phyloP scores from a whole-genome alignment of 192 early-diverging fungal genomes.

The Borealophlyctis nickersoniae region DNA sequence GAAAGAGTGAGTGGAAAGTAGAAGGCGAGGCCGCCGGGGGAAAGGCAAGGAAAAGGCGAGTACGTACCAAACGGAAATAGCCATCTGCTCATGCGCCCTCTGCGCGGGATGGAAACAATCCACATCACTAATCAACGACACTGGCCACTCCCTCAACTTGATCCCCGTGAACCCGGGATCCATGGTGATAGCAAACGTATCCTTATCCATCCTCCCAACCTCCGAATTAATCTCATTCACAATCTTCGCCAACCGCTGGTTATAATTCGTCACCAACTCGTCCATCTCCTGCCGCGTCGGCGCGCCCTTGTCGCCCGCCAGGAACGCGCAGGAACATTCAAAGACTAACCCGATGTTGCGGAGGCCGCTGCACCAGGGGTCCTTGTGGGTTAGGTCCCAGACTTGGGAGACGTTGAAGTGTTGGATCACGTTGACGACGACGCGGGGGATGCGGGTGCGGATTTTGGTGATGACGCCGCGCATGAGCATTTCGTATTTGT shows the following conservation, averaged over 20 bases:
- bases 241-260: constrained; percentile 38
- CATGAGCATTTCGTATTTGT: constrained; percentile 10
- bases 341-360: constrained; percentile 27
- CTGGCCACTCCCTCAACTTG: constrained; percentile 35
- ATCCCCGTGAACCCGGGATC: constrained; percentile 38
- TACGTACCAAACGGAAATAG: constrained; percentile 17
- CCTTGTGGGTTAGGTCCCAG: constrained; percentile 30
- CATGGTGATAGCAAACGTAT: constrained; percentile 44
- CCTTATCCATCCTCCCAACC: constrained; percentile 25
- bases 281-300: constrained; percentile 44
- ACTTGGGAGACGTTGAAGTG: constrained; percentile 35
- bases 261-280: constrained; percentile 36
- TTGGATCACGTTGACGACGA: constrained; percentile 47
- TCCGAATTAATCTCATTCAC: constrained; percentile 24
- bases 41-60: neutral
- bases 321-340: constrained; percentile 33
- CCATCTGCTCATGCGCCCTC: constrained; percentile 25
- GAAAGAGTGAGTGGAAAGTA: too few species aligned
- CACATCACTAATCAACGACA: constrained; percentile 42
- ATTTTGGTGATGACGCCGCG: constrained; percentile 12
- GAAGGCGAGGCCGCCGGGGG: too few species aligned
- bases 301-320: constrained; percentile 26
- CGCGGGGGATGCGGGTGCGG: constrained; percentile 33
- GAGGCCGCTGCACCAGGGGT: constrained; percentile 23
- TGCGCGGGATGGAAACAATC: constrained; percentile 63